Evolutionary conservation across 2,329 filamentous ascomycete species (phyloP).

Genomic region (Akanthomyces lecanii): DNA sequence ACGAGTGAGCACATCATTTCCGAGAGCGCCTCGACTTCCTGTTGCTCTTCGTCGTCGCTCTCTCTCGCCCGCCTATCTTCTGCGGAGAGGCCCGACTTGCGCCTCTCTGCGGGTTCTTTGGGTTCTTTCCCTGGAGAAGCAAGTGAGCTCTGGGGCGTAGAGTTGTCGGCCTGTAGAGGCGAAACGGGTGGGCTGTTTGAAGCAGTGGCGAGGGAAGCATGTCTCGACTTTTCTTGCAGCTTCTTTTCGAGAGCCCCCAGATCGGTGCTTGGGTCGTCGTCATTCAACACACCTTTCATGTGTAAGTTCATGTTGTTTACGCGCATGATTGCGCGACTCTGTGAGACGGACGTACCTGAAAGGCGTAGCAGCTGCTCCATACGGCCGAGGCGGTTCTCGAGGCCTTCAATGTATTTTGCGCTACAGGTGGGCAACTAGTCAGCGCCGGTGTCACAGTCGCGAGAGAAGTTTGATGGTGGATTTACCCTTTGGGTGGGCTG

Average conservation of each 20-base stretch:
- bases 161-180: slow-evolving; percentile 44
- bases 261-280: slow-evolving; percentile 83
- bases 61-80: slow-evolving; percentile 19
- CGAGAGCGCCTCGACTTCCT: slow-evolving; percentile 75
- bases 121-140: slow-evolving; percentile 46
- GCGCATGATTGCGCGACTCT: background rate
- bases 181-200: slow-evolving; percentile 46
- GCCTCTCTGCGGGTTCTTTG: slow-evolving; percentile 33
- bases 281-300: slow-evolving; percentile 64
- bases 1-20: slow-evolving; percentile 99
- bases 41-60: slow-evolving; percentile 32
- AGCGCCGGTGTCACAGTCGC: slow-evolving; percentile 9
- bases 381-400: slow-evolving; percentile 89
- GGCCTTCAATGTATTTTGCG: slow-evolving; percentile 94
- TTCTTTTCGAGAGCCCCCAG: slow-evolving; percentile 83
- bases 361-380: slow-evolving; percentile 91
- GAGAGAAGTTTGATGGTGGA: background rate
- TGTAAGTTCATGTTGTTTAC: background rate
- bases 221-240: slow-evolving; percentile 55
- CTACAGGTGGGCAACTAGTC: slow-evolving; percentile 39
- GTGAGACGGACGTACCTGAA: slow-evolving; percentile 53
- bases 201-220: slow-evolving; percentile 41
- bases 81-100: slow-evolving; percentile 25
- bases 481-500: slow-evolving; percentile 91
- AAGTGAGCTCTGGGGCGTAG: slow-evolving; percentile 48